These are phyloP conservation scores for Auriculariales sp. DNA, from an alignment of 768 basidiomycete genomes.

Conservation along the genomic window DNA sequence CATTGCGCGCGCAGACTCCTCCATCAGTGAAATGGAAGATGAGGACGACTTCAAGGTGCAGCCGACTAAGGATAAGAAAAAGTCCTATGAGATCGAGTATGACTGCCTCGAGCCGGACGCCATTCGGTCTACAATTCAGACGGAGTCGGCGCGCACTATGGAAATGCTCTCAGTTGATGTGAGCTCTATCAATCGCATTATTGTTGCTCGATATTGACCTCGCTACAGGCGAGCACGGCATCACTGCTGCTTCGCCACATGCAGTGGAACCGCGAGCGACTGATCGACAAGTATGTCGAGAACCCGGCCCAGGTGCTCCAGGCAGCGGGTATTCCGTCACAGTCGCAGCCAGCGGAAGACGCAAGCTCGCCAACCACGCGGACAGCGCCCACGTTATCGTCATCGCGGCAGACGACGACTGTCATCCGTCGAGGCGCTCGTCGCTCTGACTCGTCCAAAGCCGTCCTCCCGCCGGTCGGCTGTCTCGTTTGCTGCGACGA, in stretches of 20 bases:
- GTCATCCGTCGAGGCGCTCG: slow-evolving; percentile 10
- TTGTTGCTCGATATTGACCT: slow-evolving; percentile 2
- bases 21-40: slow-evolving; percentile 38
- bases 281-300: slow-evolving; percentile 97
- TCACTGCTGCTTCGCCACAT: slow-evolving; percentile 67
- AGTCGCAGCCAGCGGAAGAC: slow-evolving; percentile 22
- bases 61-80: slow-evolving; percentile 36
- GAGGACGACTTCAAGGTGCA: slow-evolving; percentile 44
- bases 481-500: slow-evolving; percentile 95
- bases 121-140: slow-evolving; percentile 64
- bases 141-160: slow-evolving; percentile 74
- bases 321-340: slow-evolving; percentile 47
- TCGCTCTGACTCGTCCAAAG: slow-evolving; percentile 14
- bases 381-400: slow-evolving; percentile 25
- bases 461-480: slow-evolving; percentile 39
- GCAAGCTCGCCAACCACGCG: slow-evolving; percentile 13
- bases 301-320: slow-evolving; percentile 57
- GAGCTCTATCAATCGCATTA: slow-evolving; percentile 19
- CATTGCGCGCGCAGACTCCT: not conserved
- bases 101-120: slow-evolving; percentile 55
- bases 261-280: slow-evolving; percentile 90
- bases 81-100: slow-evolving; percentile 78
- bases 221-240: slow-evolving; percentile 46
- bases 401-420: slow-evolving; percentile 14
- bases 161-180: slow-evolving; percentile 84